phyloP scores from a whole-genome alignment of 2,329 filamentous ascomycete species.

The Neofusicoccum cordaticola region DNA sequence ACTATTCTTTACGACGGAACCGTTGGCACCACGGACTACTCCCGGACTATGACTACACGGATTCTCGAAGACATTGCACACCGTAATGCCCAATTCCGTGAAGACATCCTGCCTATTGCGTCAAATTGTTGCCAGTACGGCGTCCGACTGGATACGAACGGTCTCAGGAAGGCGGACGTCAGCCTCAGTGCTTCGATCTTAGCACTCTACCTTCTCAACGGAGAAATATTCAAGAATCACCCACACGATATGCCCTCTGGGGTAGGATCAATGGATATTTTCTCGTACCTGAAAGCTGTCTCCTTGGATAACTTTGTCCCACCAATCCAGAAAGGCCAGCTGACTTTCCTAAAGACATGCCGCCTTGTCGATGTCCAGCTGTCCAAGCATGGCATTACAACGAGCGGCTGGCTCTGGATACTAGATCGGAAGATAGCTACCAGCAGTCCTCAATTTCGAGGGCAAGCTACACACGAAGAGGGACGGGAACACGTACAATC shows the following conservation, averaged over 20 bases:
- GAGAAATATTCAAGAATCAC: slow-evolving; percentile 18
- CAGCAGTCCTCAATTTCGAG: not conserved
- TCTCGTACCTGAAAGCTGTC: slow-evolving; percentile 16
- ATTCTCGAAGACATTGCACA: slow-evolving; percentile 17
- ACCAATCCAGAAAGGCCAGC: not conserved
- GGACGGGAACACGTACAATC: not conserved
- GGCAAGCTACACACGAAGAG: not conserved
- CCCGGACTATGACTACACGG: slow-evolving; percentile 10
- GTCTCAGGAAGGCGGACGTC: not conserved
- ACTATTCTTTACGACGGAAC: slow-evolving; percentile 8
- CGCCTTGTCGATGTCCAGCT: slow-evolving; percentile 16
- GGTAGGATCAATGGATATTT: not conserved
- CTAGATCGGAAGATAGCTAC: slow-evolving; percentile 12
- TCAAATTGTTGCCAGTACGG: slow-evolving; percentile 20
- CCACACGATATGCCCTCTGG: not conserved
- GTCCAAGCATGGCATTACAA: slow-evolving; percentile 15
- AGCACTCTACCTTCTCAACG: slow-evolving; percentile 19
- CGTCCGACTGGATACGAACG: slow-evolving; percentile 9
- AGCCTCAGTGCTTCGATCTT: slow-evolving; percentile 18
- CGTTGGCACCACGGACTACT: not conserved
- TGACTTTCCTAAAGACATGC: slow-evolving; percentile 20
- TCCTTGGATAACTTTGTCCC: slow-evolving; percentile 13
- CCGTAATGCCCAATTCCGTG: slow-evolving; percentile 10
- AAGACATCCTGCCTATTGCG: slow-evolving; percentile 19
- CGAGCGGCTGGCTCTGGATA: slow-evolving; percentile 18